phyloP scores from a whole-genome alignment of 257 asterid species.

The Plantago ovata region DNA sequence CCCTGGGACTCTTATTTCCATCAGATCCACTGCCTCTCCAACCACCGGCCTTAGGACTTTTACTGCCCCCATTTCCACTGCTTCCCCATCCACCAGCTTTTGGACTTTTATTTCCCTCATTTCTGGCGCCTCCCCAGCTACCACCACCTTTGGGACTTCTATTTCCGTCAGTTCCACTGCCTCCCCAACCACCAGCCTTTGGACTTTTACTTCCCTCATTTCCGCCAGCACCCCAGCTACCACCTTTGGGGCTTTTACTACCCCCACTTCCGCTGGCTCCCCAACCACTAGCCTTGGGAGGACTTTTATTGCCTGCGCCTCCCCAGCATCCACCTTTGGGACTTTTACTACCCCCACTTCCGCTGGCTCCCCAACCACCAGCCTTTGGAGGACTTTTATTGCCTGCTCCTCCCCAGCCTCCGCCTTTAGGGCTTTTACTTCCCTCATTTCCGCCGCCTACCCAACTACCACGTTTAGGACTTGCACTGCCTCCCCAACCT shows the following conservation, averaged over 20 bases:
- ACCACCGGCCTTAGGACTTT: neutral
- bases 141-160: no score
- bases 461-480: neutral
- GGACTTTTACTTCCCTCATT: neutral
- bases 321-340: conserved; percentile 6
- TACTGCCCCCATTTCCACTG: conserved; percentile 1
- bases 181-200: no score
- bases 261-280: neutral
- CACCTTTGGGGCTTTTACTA: neutral
- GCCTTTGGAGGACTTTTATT: neutral
- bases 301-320: neutral
- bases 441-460: neutral
- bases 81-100: neutral
- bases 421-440: neutral
- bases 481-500: conserved; percentile 4
- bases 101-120: no score
- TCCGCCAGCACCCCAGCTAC: neutral
- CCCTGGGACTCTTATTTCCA: no score
- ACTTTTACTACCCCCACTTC: neutral
- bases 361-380: conserved; percentile 1
- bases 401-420: conserved; percentile 7
- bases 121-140: no score
- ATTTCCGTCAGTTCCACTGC: no score
- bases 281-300: neutral
- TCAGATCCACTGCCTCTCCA: neutral